Percentiles rank a stretch among this genome's conserved stretches.
Evolutionary conservation across 2,329 filamentous ascomycete genomes (phyloP).

Genomic region (Verticillium zaregamsianum): DNA sequence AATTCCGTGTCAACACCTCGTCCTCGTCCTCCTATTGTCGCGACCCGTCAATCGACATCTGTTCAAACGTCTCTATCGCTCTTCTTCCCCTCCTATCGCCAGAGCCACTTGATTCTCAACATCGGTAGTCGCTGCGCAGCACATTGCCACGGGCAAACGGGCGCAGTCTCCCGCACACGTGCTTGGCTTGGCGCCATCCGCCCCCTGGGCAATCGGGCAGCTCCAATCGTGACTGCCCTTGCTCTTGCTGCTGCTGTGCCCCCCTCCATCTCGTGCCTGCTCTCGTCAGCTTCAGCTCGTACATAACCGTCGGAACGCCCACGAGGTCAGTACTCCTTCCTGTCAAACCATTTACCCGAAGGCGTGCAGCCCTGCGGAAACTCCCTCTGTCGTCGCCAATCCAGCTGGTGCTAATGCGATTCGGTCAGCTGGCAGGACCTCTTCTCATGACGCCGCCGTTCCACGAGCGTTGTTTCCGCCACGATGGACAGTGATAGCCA

Average conservation of each 20-base stretch:
- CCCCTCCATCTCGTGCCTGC: not conserved
- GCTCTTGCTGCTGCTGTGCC: not conserved
- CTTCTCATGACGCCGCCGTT: constrained; percentile 1
- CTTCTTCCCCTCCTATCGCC: not conserved
- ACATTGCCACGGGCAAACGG: not conserved
- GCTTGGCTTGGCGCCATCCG: not conserved
- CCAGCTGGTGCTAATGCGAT: not conserved
- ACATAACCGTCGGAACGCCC: not conserved
- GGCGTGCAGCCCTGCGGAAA: not conserved
- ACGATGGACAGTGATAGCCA: constrained; percentile 43
- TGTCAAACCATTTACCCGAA: not conserved
- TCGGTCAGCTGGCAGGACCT: not conserved
- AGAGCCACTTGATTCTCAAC: not conserved
- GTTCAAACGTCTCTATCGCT: not conserved
- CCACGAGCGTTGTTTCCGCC: not conserved
- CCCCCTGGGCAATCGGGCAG: not conserved
- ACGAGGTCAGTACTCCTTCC: not conserved
- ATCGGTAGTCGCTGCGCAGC: not conserved
- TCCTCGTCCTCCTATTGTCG: not conserved
- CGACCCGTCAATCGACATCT: not conserved
- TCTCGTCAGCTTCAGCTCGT: not conserved
- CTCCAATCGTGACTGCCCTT: not conserved
- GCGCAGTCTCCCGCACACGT: not conserved
- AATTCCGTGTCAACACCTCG: not conserved
- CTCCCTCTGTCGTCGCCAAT: not conserved